Evolutionary conservation across 2,329 filamentous ascomycete genomes (phyloP), one percentile per base, ranked within the genome.

Genomic region (Monosporascus sp.): DNA sequence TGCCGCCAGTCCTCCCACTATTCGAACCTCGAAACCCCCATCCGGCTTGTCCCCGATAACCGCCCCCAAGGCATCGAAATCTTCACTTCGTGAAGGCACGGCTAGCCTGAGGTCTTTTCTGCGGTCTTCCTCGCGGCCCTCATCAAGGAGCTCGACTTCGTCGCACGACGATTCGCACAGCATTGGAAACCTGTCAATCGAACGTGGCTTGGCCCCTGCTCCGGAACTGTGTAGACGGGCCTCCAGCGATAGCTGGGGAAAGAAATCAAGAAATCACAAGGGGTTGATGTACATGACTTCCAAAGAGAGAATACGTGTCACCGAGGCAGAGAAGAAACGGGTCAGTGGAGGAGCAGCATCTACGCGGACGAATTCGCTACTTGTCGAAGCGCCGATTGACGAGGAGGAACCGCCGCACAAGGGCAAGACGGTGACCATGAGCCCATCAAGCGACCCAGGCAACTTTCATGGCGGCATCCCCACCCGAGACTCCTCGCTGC

Each of bases 1-100:
- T 45, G 78, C 84, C 31, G 83, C 84, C 22, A 74, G 76, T 48
- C 74, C 90, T 14, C 91, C 91, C 19, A 81, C 93, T 52, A 81
- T 95, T 62, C 86, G 87, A 58, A 96, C 92, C 35, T 83, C 90
- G 35, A 92, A 92, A 68, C 87, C 86, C 7, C 89, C 89, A 0
- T 90, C 88, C 49, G 89, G 88, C 51, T 83, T 85, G 63, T 91
- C 88, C 26, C 73, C 85, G 19, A 72, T 89, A 50, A 91, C 87
- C n/a, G 81, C 85, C 0, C 78, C 79, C 54, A 84, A 77, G 57
- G 80, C 73, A 26, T 72, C 76, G 20, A 69, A 72, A 51, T 82
- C 74, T 27, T 75, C 78, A 20, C 71, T 71, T 50, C 76, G 75
- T 55, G 80, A 81, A 31, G 69, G 73, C 37, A 63, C 67, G 2